Conservation (phyloP, 2,329 filamentous ascomycete genomes). For the Penicillium psychrosexuale region DNA sequence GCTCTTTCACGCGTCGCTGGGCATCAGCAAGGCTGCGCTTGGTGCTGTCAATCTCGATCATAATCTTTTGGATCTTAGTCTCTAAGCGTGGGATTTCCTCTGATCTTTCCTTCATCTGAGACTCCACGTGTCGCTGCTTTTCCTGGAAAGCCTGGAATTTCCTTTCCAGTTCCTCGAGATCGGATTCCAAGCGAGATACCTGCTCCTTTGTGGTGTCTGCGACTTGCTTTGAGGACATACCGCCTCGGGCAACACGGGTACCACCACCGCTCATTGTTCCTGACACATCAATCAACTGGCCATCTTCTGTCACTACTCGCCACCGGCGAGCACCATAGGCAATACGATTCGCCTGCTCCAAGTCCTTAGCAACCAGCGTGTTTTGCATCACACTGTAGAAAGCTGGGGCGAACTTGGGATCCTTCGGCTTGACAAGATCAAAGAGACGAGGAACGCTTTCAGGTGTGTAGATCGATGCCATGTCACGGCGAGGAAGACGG, state of each 20-base stretch:
- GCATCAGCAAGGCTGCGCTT: slow-evolving; percentile 80
- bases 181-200: slow-evolving; percentile 78
- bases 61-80: slow-evolving; percentile 86
- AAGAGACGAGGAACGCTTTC: slow-evolving; percentile 91
- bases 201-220: slow-evolving; percentile 84
- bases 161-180: slow-evolving; percentile 79
- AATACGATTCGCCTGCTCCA: slow-evolving; percentile 95
- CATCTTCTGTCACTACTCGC: slow-evolving; percentile 93
- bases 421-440: slow-evolving; percentile 84
- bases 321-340: slow-evolving; percentile 91
- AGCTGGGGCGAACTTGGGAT: slow-evolving; percentile 79
- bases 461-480: slow-evolving; percentile 78
- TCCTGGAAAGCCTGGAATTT: slow-evolving; percentile 83
- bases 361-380: slow-evolving; percentile 85
- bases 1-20: slow-evolving; percentile 78
- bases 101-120: slow-evolving; percentile 66
- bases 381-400: slow-evolving; percentile 96
- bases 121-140: slow-evolving; percentile 75
- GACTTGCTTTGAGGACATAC: slow-evolving; percentile 96
- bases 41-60: slow-evolving; percentile 82
- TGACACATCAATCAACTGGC: slow-evolving; percentile 94
- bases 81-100: slow-evolving; percentile 80
- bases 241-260: slow-evolving; percentile 80
- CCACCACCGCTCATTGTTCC: slow-evolving; percentile 99
- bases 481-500: slow-evolving; percentile 73